Base-by-base conservation (phyloP, 2,329 filamentous ascomycete species). In the Cytospora mali region DNA sequence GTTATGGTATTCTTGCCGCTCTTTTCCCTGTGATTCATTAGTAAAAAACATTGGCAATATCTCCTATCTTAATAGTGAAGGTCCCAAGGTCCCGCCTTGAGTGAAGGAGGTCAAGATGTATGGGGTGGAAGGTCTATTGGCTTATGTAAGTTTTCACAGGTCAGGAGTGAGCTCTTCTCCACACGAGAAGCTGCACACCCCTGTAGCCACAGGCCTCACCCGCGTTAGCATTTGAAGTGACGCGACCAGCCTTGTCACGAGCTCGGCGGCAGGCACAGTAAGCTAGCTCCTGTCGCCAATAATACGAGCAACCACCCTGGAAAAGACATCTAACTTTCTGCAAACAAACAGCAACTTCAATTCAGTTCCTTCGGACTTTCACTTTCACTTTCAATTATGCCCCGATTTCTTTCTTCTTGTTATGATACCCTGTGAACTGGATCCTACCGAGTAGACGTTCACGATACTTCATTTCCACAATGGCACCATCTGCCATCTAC, bases 401-500 rank as follows among this genome's bases (percentile, higher is more conserved):
- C 21, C 33, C 21, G 16, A 28, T 62, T 62, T 50, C 27, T 33
- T 51, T 58, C 28, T 16, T 31, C 54, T 35, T 28, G 14, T 39
- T 52, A 52, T 62, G 61, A 60, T 63, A 65, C 56, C 49, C 63
- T 60, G 35, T 57, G 53, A 59, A 51, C 50, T 57, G 46, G 48
- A 25, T 28, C 16, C 29, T 50, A 27, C 48, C n/a, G 59, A n/a
- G n/a, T 29, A 29, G 48, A 28, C 49, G 21, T n/a, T 31, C 39
- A 28, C 53, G 28, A 58, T 6, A 23, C 18, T 18, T 60, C 35
- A 49, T 11, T 35, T 25, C 53, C 46, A 62, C 31, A 16, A 72
- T 72, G 71, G 69, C 71, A 2, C 69, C 70, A 4, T 65, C 83
- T 58, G 84, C 80, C 35, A 75, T 80, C 68, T 82, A 81, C 67